A percentile compares a stretch with the other conserved stretches of the same genome.
These are phyloP conservation scores for Phialophora tarda DNA, from an alignment of 2,329 filamentous ascomycete genomes.

Conservation along the genomic window DNA sequence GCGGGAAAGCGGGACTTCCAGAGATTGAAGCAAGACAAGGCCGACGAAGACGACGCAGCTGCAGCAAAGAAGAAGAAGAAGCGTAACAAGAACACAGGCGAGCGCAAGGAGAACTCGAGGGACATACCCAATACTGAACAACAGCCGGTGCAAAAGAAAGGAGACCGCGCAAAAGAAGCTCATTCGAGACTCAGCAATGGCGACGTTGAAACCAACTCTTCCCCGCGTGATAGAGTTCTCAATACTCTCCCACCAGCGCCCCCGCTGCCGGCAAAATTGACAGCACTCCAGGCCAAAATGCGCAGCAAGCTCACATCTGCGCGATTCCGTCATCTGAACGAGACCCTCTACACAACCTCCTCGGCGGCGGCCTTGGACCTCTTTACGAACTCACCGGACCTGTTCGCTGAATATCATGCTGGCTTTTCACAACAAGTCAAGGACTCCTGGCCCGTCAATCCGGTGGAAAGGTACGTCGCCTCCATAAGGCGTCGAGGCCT, in stretches of 20 bases:
- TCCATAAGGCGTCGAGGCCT: constrained; percentile 69
- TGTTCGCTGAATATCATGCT: constrained; percentile 95
- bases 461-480: constrained; percentile 82
- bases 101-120: background rate
- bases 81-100: background rate
- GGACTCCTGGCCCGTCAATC: constrained; percentile 91
- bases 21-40: background rate
- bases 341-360: constrained; percentile 91
- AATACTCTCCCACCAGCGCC: constrained; percentile 50
- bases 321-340: constrained; percentile 95
- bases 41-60: background rate
- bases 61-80: constrained; percentile 2
- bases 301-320: constrained; percentile 91
- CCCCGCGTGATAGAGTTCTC: constrained; percentile 26
- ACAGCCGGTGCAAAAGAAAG: background rate
- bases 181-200: constrained; percentile 4
- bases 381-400: constrained; percentile 83
- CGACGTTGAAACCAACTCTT: constrained; percentile 8
- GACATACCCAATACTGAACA: background rate
- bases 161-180: background rate
- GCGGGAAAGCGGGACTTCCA: background rate
- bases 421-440: constrained; percentile 95
- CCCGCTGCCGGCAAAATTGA: constrained; percentile 67
- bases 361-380: constrained; percentile 82
- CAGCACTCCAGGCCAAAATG: constrained; percentile 92